Base-by-base conservation (phyloP, 2,329 filamentous ascomycete species). In the Sordariomycetes sp. region DNA sequence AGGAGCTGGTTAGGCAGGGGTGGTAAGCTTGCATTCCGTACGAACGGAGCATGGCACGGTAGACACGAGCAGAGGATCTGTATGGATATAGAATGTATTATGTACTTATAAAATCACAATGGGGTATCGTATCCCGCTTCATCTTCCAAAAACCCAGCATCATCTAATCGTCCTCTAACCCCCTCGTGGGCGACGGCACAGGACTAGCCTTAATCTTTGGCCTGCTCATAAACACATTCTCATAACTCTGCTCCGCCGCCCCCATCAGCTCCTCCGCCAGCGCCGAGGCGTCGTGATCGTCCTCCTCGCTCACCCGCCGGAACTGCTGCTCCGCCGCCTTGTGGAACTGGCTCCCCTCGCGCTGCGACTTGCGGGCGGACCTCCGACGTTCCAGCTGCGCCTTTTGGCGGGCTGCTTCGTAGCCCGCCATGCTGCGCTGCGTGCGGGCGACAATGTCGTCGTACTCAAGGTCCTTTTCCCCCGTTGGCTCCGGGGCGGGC, bases 171-270 rank as follows among this genome's bases (percentile, higher is more conserved):
- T 57, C 61, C 52, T 66, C 63, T 65, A 65, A 70, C 28, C 70
- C 67, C 59, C 67, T 72, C 6, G 66, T 70, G 2, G 79, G 79
- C 57, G 74, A 79, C 10, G 74, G 72, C 2, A 83, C 67, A 1
- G 90, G 90, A 67, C 90, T 95, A 12, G 81, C 81, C 61, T 85
- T 85, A 62, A 96, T 82, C 68, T 84, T 87, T 0, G 91, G 91
- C 62, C 91, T 73, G 61, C 88, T 91, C 70, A 85, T 89, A 68
- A 96, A 96, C 1, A 96, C 85, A 28, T 85, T 86, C 59, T 87
- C 86, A 68, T 90, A 87, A 60, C 95, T 89, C 62, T 89, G 84
- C 57, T 85, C 78, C 57, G 85, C 78, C 17, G 59, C 77, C 17
- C 62, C 77, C 58, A 95, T 84, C 48, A 95, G 71, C 61, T 85